These are phyloP conservation scores for Raffaelea deltoideospora DNA, from an alignment of 2,329 filamentous ascomycete species.

Conservation along the genomic window DNA sequence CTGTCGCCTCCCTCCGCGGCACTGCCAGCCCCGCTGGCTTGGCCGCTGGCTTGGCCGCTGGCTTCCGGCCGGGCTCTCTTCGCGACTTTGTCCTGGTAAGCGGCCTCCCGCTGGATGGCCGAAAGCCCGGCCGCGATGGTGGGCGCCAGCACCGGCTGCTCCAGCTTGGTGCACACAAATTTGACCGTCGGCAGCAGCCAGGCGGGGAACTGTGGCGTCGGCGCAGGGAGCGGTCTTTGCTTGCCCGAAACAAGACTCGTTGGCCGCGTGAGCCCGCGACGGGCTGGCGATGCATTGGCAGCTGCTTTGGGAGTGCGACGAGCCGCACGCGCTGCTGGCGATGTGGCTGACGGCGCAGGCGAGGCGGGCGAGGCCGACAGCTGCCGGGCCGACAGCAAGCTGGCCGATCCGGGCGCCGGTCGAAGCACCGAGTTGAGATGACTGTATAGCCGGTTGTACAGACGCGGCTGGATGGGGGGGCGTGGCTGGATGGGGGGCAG, in stretches of 20 bases:
- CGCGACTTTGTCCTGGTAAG: not conserved
- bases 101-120: slow-evolving; percentile 24
- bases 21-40: not conserved
- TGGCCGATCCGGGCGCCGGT: slow-evolving; percentile 18
- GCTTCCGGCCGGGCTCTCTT: too few relatives aligned
- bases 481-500: slow-evolving; percentile 62
- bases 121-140: slow-evolving; percentile 64
- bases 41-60: not conserved
- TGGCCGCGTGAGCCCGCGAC: too few relatives aligned
- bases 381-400: too few relatives aligned
- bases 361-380: slow-evolving; percentile 3
- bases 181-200: slow-evolving; percentile 61
- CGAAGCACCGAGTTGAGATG: slow-evolving; percentile 63
- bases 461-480: slow-evolving; percentile 62
- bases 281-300: too few relatives aligned
- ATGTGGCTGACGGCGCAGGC: not conserved
- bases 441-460: slow-evolving; percentile 71
- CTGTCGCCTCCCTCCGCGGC: not conserved
- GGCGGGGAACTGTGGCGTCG: slow-evolving; percentile 24
- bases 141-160: slow-evolving; percentile 46
- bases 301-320: too few relatives aligned
- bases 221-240: too few relatives aligned
- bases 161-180: slow-evolving; percentile 46
- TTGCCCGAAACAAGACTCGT: too few relatives aligned
- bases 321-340: not conserved